These are phyloP conservation scores for Alternaria brassicae DNA, from an alignment of 2,329 filamentous ascomycete species.

Conservation along the genomic window DNA sequence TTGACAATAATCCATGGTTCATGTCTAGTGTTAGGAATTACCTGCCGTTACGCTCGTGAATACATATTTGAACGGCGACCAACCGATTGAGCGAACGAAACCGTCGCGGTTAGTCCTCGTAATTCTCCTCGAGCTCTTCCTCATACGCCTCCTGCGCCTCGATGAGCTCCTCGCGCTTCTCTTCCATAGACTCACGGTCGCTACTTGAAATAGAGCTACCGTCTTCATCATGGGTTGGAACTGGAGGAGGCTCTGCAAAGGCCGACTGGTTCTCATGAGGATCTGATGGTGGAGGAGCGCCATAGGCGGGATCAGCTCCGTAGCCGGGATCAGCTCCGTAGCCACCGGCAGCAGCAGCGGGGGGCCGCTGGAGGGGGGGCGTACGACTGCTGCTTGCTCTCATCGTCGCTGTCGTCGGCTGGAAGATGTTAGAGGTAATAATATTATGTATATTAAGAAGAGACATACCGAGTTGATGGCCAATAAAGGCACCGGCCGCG, in stretches of 20 bases:
- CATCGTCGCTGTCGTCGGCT: constrained; percentile 41
- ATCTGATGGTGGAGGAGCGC: constrained; percentile 16
- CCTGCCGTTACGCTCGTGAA: background rate
- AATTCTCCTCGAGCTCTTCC: constrained; percentile 53
- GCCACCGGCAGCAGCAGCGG: constrained; percentile 16
- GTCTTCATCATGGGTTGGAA: constrained; percentile 54
- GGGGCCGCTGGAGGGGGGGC: constrained; percentile 26
- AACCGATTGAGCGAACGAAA: background rate
- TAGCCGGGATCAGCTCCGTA: constrained; percentile 20
- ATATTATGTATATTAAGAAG: background rate
- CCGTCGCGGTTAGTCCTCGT: constrained; percentile 26
- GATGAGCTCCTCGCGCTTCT: constrained; percentile 62
- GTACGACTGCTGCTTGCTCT: constrained; percentile 32
- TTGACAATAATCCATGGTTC: constrained; percentile 9
- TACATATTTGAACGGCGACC: background rate
- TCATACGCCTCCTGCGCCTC: constrained; percentile 62
- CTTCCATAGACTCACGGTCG: constrained; percentile 54
- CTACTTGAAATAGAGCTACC: constrained; percentile 50
- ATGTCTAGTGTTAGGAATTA: constrained; percentile 1
- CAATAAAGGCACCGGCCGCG: constrained; percentile 66
- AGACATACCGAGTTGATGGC: constrained; percentile 62
- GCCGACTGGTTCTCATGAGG: constrained; percentile 25
- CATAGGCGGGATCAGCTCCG: constrained; percentile 22
- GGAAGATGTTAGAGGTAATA: constrained; percentile 15
- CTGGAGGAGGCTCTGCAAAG: constrained; percentile 40